A percentile compares a stretch with the other conserved stretches of the same genome.
Evolutionary conservation across 768 basidiomycete species (phyloP).

Genomic region (Clathrus columnatus): DNA sequence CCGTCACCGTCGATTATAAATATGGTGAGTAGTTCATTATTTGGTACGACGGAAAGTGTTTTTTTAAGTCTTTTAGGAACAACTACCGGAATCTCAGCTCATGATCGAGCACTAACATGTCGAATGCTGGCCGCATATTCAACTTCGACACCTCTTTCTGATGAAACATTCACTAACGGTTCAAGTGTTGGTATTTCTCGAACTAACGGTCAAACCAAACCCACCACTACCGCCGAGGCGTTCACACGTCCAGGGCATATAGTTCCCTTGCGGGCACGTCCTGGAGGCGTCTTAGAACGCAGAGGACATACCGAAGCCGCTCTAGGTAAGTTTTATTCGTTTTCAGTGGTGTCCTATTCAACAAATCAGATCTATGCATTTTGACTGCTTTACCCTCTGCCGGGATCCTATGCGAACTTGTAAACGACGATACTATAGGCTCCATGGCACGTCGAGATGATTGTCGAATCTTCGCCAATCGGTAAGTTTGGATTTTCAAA

Average conservation of each 20-base stretch:
- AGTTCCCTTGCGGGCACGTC: conserved; percentile 82
- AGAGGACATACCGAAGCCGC: conserved; percentile 91
- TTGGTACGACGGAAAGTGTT: conserved; percentile 9
- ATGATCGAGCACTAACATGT: conserved; percentile 85
- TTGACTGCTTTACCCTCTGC: conserved; percentile 61
- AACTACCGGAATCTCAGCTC: conserved; percentile 93
- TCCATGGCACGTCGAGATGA: conserved; percentile 94
- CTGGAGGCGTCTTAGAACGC: conserved; percentile 78
- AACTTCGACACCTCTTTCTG: neutral
- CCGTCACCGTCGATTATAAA: conserved; percentile 89
- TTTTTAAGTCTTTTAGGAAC: conserved; percentile 50
- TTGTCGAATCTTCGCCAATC: conserved; percentile 82
- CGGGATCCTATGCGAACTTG: conserved; percentile 89
- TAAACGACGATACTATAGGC: conserved; percentile 83
- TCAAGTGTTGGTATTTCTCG: neutral
- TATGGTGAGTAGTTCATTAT: conserved; percentile 45
- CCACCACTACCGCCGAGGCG: conserved; percentile 45
- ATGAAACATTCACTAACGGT: conserved; percentile 4
- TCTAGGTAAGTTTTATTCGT: conserved; percentile 34
- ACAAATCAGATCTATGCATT: conserved; percentile 59
- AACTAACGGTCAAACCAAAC: conserved; percentile 9
- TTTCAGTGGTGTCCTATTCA: neutral
- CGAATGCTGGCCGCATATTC: conserved; percentile 60
- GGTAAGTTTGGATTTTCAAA: conserved; percentile 11
- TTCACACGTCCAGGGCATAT: conserved; percentile 93